Conservation (phyloP, 1,284 basidiomycete species). For the Kwoniella shivajii region DNA sequence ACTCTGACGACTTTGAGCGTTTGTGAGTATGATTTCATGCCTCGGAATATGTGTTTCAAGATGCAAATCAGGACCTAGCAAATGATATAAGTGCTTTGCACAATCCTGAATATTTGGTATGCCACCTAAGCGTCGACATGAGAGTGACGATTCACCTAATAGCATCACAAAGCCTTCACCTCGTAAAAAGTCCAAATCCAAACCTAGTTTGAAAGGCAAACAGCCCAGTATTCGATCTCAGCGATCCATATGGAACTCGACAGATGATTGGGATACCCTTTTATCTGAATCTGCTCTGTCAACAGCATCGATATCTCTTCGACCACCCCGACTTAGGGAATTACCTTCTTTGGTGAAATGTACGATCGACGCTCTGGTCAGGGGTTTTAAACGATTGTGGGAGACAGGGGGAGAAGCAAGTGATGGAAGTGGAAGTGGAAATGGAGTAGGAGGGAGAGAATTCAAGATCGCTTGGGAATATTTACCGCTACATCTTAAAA, state of each 20-base stretch:
- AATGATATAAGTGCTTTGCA: too few species aligned
- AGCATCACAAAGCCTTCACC: too few species aligned
- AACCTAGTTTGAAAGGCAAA: too few species aligned
- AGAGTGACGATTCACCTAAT: too few species aligned
- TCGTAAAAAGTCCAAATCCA: conserved; percentile 3
- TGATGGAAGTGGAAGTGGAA: not conserved
- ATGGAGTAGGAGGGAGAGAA: conserved; percentile 7
- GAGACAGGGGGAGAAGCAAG: conserved; percentile 9
- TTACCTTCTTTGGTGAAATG: conserved; percentile 24
- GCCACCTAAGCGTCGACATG: too few species aligned
- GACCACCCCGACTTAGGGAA: conserved; percentile 25
- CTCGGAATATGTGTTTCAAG: too few species aligned
- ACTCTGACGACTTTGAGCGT: too few species aligned
- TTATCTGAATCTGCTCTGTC: conserved; percentile 31
- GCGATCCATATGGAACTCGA: conserved; percentile 32
- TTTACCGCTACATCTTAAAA: conserved; percentile 33
- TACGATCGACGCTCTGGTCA: conserved; percentile 15
- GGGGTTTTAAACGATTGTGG: conserved; percentile 36
- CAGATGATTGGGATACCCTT: conserved; percentile 41
- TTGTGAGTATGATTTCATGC: too few species aligned
- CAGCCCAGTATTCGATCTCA: not conserved
- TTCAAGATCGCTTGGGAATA: conserved; percentile 32
- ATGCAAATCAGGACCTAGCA: too few species aligned
- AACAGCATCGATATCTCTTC: conserved; percentile 36
- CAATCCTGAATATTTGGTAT: too few species aligned